Evolutionary conservation across 2,329 filamentous ascomycete species (phyloP).

Genomic region (Escovopsis sp.): DNA sequence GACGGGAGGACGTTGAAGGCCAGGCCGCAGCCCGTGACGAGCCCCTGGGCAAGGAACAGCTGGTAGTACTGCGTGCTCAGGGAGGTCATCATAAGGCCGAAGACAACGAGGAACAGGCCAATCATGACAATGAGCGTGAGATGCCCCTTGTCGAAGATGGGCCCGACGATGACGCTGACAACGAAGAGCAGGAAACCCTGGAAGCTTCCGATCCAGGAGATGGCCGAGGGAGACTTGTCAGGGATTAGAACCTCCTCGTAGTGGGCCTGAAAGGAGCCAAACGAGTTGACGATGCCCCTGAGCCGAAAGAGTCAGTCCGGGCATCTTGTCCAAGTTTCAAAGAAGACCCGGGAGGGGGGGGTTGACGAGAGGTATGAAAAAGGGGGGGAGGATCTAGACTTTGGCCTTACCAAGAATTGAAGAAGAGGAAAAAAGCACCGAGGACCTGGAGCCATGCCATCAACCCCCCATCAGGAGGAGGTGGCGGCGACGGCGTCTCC

Average conservation of each 20-base stretch:
- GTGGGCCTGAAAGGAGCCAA: slow-evolving; percentile 21
- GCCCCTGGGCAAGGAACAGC: slow-evolving; percentile 25
- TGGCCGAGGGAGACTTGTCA: slow-evolving; percentile 11
- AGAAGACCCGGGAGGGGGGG: too few species aligned
- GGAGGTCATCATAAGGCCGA: slow-evolving; percentile 25
- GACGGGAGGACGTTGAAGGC: slow-evolving; percentile 24
- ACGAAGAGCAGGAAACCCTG: slow-evolving; percentile 24
- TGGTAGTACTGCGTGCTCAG: slow-evolving; percentile 26
- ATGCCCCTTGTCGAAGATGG: slow-evolving; percentile 25
- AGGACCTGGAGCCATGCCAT: slow-evolving; percentile 41
- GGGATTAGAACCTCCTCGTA: slow-evolving; percentile 12
- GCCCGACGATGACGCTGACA: slow-evolving; percentile 22
- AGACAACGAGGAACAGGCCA: slow-evolving; percentile 19
- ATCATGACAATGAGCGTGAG: slow-evolving; percentile 16
- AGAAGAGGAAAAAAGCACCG: slow-evolving; percentile 32
- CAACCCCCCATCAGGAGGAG: slow-evolving; percentile 29
- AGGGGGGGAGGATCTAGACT: neutral
- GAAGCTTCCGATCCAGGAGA: slow-evolving; percentile 23
- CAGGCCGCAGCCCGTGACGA: slow-evolving; percentile 27
- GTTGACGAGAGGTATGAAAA: neutral
- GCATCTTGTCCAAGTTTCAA: neutral
- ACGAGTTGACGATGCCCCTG: slow-evolving; percentile 21
- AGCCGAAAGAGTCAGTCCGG: neutral
- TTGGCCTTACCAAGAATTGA: slow-evolving; percentile 1
- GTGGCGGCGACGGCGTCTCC: neutral